These are phyloP conservation scores for Mycena vitilis DNA, from an alignment of 768 basidiomycete genomes.

Conservation along the genomic window DNA sequence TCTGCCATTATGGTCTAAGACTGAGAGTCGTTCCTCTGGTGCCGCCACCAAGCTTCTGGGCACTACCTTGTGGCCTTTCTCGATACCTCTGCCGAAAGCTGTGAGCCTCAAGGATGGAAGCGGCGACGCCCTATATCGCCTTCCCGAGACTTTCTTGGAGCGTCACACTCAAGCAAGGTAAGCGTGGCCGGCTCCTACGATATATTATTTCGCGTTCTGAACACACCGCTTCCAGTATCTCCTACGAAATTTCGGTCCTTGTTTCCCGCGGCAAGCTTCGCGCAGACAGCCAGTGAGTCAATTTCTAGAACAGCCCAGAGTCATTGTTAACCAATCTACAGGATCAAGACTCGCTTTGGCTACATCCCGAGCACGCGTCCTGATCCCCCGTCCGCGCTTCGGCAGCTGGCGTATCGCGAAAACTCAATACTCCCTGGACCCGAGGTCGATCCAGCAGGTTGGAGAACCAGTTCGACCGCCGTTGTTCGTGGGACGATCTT, in stretches of 20 bases:
- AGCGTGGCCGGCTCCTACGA: too few relatives aligned
- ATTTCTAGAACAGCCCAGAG: not conserved
- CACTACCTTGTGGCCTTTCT: constrained; percentile 60
- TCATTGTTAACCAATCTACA: constrained; percentile 5
- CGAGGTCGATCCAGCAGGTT: constrained; percentile 57
- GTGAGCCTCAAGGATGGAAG: constrained; percentile 53
- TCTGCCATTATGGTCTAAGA: constrained; percentile 61
- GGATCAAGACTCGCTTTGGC: constrained; percentile 65
- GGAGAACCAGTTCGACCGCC: constrained; percentile 58
- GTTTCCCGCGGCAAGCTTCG: constrained; percentile 62
- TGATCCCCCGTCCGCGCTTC: constrained; percentile 33
- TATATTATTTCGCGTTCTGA: too few relatives aligned
- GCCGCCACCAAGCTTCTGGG: constrained; percentile 60
- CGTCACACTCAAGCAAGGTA: constrained; percentile 52
- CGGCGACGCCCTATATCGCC: constrained; percentile 53
- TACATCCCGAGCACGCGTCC: constrained; percentile 44
- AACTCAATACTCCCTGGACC: constrained; percentile 30
- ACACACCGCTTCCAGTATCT: constrained; percentile 46
- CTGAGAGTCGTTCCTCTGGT: constrained; percentile 52
- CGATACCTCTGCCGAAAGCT: constrained; percentile 57
- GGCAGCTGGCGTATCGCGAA: constrained; percentile 36
- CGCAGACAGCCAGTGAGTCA: constrained; percentile 57
- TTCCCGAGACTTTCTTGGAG: constrained; percentile 67
- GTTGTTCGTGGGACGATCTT: constrained; percentile 55
- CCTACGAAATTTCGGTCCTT: constrained; percentile 61